Base-by-base conservation (phyloP, 78 protist species). In the Anaeramoeba ignava region DNA sequence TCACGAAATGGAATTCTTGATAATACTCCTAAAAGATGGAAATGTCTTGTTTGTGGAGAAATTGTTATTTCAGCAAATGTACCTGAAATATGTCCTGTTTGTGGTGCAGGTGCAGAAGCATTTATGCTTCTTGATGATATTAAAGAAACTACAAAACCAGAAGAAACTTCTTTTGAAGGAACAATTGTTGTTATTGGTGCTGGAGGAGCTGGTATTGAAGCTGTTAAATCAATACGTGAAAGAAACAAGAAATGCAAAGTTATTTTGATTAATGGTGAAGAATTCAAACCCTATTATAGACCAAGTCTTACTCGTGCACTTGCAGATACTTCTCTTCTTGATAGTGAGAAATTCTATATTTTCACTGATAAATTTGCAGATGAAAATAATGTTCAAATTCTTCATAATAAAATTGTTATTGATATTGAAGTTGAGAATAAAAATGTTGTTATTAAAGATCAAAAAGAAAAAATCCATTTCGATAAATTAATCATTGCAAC, bases 31-130 rank as follows among this genome's bases (percentile, higher is more conserved):
- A 54, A 17, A 54, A 54, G 1, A n/a, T 81, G 83, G 83, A 81
- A 81, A 3, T 81, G 83, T 41, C 34, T 81, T 3, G 83, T 81
- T n/a, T 81, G 83, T 41, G 83, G 83, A 17, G 83, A 81, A 41
- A 3, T 81, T 39, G 2, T 8, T 34, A 1, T 3, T 17, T 3
- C 78, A 34, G 2, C 2, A 34, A 2, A 8, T 2, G 34, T 34
- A 8, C 83, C 83, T 34, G 83, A 37, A 39, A 81, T 2, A n/a
- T 81, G 83, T 41, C 8, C 1, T n/a, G 83, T 39, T 12, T 81
- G 83, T 41, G 83, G 83, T 12, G 83, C 83, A 3, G 83, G 83
- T 2, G 42, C 3, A 40, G 83, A 81, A n/a, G 3, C 3, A 8
- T 81, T 81, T 41, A 39, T 81, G 3, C 83, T 3, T 12, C 8